Conservation (phyloP, 257 asterid genomes). For the Przewalskia tangutica region DNA sequence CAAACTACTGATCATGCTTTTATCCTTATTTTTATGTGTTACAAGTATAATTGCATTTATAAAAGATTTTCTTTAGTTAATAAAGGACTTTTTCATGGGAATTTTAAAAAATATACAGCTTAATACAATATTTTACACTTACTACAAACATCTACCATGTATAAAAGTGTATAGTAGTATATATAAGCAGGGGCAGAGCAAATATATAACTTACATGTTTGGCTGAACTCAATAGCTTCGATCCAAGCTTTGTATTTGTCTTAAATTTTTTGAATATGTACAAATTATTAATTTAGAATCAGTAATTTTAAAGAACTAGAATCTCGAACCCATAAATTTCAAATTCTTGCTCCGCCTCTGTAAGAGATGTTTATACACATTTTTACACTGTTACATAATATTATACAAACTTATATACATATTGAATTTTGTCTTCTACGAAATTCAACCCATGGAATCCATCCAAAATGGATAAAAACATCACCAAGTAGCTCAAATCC, state of each 20-base stretch:
- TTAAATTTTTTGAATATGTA: too few species aligned
- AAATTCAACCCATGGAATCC: not conserved
- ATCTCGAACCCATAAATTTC: too few species aligned
- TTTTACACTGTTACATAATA: not conserved
- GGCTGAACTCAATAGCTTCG: too few species aligned
- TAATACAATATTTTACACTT: too few species aligned
- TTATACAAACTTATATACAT: not conserved
- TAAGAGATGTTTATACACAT: not conserved
- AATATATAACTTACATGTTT: too few species aligned
- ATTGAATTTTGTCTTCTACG: not conserved
- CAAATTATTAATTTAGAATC: too few species aligned
- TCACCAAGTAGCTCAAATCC: not conserved
- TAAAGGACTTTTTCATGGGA: not conserved
- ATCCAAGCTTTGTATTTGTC: too few species aligned
- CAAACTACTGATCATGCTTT: too few species aligned
- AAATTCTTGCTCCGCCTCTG: too few species aligned
- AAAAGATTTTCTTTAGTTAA: not conserved
- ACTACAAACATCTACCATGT: not conserved
- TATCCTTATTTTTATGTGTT: not conserved
- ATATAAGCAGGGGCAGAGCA: too few species aligned
- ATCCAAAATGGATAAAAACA: not conserved
- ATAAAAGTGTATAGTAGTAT: not conserved
- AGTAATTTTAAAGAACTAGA: too few species aligned
- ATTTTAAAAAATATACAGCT: too few species aligned
- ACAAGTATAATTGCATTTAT: not conserved